Evolutionary conservation across 179 eudicot genomes (phyloP).

Genomic region (Silene coronaria): DNA sequence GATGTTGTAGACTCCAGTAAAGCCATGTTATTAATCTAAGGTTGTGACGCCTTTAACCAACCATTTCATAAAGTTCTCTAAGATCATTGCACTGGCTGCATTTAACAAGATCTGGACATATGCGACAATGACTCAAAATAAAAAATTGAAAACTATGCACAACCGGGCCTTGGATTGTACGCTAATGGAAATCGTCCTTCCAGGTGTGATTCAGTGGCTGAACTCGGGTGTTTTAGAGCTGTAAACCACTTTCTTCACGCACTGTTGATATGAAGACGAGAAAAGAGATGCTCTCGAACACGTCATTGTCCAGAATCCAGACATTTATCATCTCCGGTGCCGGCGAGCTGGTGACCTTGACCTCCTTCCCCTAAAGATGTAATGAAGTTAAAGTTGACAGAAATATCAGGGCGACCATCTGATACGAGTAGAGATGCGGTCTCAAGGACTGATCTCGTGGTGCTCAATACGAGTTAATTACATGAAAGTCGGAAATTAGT

Average conservation of each 20-base stretch:
- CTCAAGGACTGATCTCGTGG: background rate
- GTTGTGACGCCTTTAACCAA: too few species aligned
- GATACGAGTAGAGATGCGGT: too few species aligned
- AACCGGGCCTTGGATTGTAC: background rate
- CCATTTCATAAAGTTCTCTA: background rate
- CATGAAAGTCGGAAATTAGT: too few species aligned
- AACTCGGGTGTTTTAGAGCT: background rate
- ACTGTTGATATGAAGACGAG: background rate
- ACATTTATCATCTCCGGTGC: conserved; percentile 26
- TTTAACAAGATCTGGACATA: background rate
- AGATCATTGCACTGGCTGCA: background rate
- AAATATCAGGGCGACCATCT: conserved; percentile 1
- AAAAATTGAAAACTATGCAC: background rate
- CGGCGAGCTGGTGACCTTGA: conserved; percentile 78
- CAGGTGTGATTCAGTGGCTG: background rate
- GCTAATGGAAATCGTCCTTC: background rate
- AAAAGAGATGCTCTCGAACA: background rate
- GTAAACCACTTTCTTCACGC: background rate
- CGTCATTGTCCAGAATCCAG: conserved; percentile 1
- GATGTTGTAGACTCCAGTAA: too few species aligned
- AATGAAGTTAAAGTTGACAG: background rate
- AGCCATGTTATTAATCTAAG: too few species aligned
- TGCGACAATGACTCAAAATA: background rate
- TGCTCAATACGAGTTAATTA: too few species aligned
- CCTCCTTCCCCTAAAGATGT: conserved; percentile 49